A percentile compares a stretch with the other conserved stretches of the same genome.
phyloP scores from a whole-genome alignment of 108 stramenopile genomes.

The Epipyxis sp. region DNA sequence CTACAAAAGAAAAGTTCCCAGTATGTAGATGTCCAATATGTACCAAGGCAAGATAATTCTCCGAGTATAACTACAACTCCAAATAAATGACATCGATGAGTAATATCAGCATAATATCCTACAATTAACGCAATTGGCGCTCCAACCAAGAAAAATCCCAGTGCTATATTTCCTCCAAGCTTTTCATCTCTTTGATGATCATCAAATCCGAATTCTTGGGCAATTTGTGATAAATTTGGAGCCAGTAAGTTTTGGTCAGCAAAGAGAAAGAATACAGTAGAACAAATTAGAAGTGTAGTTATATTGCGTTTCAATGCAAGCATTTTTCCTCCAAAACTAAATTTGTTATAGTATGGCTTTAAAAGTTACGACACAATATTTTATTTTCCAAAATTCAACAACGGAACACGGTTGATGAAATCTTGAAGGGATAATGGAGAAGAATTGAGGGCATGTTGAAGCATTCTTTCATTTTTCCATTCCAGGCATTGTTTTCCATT shows the following conservation, averaged over 20 bases:
- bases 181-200: conserved; percentile 68
- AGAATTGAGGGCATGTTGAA: no score
- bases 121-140: conserved; percentile 66
- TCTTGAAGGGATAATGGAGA: no score
- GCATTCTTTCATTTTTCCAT: no score
- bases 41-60: conserved; percentile 70
- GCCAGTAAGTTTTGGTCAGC: conserved; percentile 79
- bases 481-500: no score
- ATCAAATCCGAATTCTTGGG: conserved; percentile 70
- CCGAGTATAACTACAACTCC: conserved; percentile 69
- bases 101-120: conserved; percentile 46
- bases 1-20: conserved; percentile 64
- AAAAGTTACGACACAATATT: no score
- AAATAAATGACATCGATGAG: conserved; percentile 54
- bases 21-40: conserved; percentile 67
- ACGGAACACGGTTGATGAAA: no score
- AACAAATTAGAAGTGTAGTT: not conserved
- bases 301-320: no score
- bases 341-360: no score
- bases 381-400: no score
- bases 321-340: no score
- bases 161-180: conserved; percentile 72
- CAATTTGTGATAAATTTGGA: conserved; percentile 68
- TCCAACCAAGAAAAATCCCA: conserved; percentile 74
- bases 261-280: conserved; percentile 61